Evolutionary conservation across 345 rosid species (phyloP).

Genomic region (Trapa incisa): DNA sequence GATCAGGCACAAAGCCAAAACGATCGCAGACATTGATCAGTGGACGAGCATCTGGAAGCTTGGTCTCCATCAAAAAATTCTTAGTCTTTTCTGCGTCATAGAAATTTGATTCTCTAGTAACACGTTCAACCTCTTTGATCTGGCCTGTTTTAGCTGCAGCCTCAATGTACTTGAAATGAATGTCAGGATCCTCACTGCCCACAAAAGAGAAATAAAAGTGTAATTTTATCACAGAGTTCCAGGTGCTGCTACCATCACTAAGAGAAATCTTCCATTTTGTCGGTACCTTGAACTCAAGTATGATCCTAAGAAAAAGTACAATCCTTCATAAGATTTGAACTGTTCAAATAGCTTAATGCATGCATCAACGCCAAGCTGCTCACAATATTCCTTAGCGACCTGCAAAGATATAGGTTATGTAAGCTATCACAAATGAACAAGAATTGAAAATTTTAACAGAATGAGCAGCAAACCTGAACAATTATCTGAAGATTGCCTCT

Average conservation of each 20-base stretch:
- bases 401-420: conserved; percentile 22
- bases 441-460: conserved; percentile 1
- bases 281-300: conserved; percentile 86
- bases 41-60: conserved; percentile 82
- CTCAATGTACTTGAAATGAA: conserved; percentile 96
- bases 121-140: conserved; percentile 99
- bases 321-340: conserved; percentile 94
- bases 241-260: conserved; percentile 7
- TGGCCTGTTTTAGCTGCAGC: conserved; percentile 96
- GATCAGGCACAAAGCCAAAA: conserved; percentile 92
- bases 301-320: conserved; percentile 94
- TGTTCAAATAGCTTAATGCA: conserved; percentile 96
- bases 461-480: conserved; percentile 43
- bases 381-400: conserved; percentile 97
- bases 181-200: conserved; percentile 94
- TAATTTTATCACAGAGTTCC: neutral
- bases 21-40: conserved; percentile 87
- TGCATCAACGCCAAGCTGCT: conserved; percentile 88
- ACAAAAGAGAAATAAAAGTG: conserved; percentile 7
- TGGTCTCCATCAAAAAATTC: conserved; percentile 96
- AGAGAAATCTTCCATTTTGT: conserved; percentile 3
- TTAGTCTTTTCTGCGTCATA: conserved; percentile 95
- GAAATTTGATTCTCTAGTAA: conserved; percentile 90
- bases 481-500: conserved; percentile 97
- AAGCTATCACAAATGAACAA: neutral